Evolutionary conservation across 257 asterid genomes (phyloP), one percentile per base, ranked within the genome.

Genomic region (Fraxinus cuspidata): DNA sequence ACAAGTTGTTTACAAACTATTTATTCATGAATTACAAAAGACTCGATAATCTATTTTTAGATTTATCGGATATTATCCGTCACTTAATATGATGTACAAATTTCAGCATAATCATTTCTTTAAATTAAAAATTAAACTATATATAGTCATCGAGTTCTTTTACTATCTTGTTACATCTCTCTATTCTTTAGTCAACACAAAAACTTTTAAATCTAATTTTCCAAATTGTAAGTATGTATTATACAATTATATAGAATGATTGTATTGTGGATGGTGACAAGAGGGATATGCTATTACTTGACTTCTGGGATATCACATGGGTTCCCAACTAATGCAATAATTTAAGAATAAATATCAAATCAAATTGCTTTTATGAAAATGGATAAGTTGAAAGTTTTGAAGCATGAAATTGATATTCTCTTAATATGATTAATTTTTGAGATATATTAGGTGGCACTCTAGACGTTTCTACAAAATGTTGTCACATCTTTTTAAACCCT

Each of bases 251-350:
- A 60, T 21, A 21, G 16, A 21, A 38, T 0, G 31, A 3, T 8
- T 9, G 32, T 23, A 2, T 0, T 18, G n/a, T 21, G 32, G 31
- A 60, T 23, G 32, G 28, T 7, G 68, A 21, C 34, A 63, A 40
- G 16, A 18, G 25, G 9, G 8, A 51, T 51, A 51, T 19, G 6
- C 1, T 53, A 19, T 1, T 34, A 12, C 19, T 23, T 1, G 9
- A 10, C 29, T 63, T 12, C 13, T 58, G 35, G 69, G 69, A 63
- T 63, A 63, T 25, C 69, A 63, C 69, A 63, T 63, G 69, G 69
- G 18, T 1, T 25, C 69, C 3, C 69, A 27, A 63, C 69, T 9
- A 63, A 23, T 23, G 19, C 69, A 63, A 63, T 63, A 63, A 23
- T 63, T 63, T 11, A 25, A 3, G 19, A 63, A 63, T 63, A 25